phyloP scores from a whole-genome alignment of 1,284 basidiomycete genomes.

The Athelia psychrophila region DNA sequence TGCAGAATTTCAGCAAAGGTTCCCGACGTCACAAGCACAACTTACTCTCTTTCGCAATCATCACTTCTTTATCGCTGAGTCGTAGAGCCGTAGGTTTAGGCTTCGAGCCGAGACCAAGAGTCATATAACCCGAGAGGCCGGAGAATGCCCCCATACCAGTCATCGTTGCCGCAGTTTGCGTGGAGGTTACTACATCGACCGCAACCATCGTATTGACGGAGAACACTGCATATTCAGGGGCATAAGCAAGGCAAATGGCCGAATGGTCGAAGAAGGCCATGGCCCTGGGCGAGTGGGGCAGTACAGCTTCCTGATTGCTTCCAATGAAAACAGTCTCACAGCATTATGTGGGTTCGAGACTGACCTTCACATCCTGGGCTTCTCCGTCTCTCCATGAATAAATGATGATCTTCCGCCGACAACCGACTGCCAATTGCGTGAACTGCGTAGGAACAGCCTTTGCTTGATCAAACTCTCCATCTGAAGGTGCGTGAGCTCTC shows the following conservation, averaged over 20 bases:
- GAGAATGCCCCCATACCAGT: conserved; percentile 70
- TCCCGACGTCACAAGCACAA: conserved; percentile 11
- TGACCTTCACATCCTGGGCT: conserved; percentile 70
- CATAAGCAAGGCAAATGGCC: conserved; percentile 74
- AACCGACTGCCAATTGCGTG: conserved; percentile 84
- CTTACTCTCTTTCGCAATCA: conserved; percentile 83
- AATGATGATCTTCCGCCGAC: conserved; percentile 80
- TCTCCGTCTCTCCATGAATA: conserved; percentile 88
- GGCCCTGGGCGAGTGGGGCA: conserved; percentile 84
- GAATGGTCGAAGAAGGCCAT: conserved; percentile 68
- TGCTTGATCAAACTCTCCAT: conserved; percentile 30
- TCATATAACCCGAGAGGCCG: conserved; percentile 88
- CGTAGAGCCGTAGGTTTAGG: conserved; percentile 65
- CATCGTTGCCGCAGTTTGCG: conserved; percentile 36
- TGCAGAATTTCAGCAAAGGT: conserved; percentile 1
- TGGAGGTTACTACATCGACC: conserved; percentile 55
- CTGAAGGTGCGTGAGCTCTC: conserved; percentile 15
- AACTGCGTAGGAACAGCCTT: conserved; percentile 57
- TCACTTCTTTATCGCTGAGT: conserved; percentile 64
- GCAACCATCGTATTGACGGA: conserved; percentile 57
- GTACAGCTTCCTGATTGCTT: conserved; percentile 61
- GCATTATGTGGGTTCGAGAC: conserved; percentile 15
- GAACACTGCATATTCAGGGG: conserved; percentile 75
- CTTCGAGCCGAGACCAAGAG: conserved; percentile 73
- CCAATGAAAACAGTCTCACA: not conserved